These are phyloP conservation scores for Wakefieldia striispora DNA, from an alignment of 768 basidiomycete species.

Conservation along the genomic window DNA sequence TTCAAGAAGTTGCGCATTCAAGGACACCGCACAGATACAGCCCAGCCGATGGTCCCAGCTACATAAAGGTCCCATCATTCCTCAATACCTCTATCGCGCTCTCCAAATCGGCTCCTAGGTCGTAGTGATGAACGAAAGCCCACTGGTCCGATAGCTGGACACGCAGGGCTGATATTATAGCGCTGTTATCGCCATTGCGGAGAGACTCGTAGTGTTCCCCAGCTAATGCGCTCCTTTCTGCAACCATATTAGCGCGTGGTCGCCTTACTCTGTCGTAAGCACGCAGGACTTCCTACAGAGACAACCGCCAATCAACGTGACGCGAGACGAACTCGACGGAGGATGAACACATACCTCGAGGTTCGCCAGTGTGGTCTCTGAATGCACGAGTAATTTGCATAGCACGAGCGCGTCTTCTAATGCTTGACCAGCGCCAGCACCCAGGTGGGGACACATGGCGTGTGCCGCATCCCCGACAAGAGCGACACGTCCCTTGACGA, in stretches of 20 bases:
- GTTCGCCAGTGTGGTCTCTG: conserved; percentile 37
- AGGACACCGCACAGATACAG: background rate
- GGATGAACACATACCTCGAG: conserved; percentile 36
- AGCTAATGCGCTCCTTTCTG: conserved; percentile 37
- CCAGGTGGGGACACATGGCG: conserved; percentile 57
- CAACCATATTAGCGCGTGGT: conserved; percentile 50
- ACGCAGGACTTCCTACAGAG: conserved; percentile 41
- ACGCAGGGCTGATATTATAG: conserved; percentile 28
- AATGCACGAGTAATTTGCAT: conserved; percentile 43
- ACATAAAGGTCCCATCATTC: background rate
- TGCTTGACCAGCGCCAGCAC: conserved; percentile 58
- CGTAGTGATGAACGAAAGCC: conserved; percentile 50
- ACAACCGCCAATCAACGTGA: background rate
- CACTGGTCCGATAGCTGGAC: conserved; percentile 39
- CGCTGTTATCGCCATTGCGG: conserved; percentile 32
- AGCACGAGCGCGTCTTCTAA: conserved; percentile 54
- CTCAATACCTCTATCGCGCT: conserved; percentile 27
- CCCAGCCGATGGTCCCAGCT: background rate
- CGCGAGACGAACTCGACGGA: background rate
- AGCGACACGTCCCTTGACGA: conserved; percentile 43
- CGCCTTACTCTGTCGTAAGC: conserved; percentile 45
- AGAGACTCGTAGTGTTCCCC: conserved; percentile 41
- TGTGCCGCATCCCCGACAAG: conserved; percentile 60
- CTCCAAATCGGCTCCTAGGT: conserved; percentile 40
- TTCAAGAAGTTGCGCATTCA: too few species aligned